Evolutionary conservation across 495 filamentous ascomycete genomes (phyloP).

Genomic region (Aspergillus nidulans): DNA sequence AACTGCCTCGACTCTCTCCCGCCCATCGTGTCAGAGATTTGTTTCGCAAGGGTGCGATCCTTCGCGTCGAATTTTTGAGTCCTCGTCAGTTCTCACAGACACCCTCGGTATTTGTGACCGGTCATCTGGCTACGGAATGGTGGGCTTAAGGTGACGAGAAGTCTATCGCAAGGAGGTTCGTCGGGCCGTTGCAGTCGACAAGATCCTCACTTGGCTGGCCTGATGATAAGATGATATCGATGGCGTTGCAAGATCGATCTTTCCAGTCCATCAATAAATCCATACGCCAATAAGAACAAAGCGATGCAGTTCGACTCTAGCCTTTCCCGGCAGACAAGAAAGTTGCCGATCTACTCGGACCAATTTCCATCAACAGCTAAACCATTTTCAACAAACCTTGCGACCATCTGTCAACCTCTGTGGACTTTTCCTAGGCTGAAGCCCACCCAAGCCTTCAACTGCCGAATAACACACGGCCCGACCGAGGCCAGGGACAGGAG

Average conservation of each 20-base stretch:
- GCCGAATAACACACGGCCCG: slow-evolving; percentile 3
- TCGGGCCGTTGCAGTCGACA: no score
- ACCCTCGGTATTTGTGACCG: neutral
- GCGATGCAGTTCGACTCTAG: neutral
- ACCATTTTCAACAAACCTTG: neutral
- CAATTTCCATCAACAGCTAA: slow-evolving; percentile 4
- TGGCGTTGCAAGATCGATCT: neutral
- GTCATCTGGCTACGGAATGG: neutral
- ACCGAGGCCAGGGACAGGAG: neutral
- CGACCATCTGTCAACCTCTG: neutral
- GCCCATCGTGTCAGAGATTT: neutral
- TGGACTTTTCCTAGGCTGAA: neutral
- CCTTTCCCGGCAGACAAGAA: neutral
- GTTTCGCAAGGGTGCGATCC: neutral
- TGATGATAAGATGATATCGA: neutral
- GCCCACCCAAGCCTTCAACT: neutral
- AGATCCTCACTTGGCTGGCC: neutral
- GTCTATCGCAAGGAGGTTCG: no score
- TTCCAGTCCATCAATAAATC: neutral
- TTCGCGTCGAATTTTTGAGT: neutral
- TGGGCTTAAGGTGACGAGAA: neutral
- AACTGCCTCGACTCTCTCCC: neutral
- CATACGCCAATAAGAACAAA: neutral
- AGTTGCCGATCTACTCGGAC: neutral
- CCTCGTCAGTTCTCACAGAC: neutral